These are phyloP conservation scores for Cercospora berteroae DNA, from an alignment of 2,329 filamentous ascomycete genomes.

Conservation along the genomic window DNA sequence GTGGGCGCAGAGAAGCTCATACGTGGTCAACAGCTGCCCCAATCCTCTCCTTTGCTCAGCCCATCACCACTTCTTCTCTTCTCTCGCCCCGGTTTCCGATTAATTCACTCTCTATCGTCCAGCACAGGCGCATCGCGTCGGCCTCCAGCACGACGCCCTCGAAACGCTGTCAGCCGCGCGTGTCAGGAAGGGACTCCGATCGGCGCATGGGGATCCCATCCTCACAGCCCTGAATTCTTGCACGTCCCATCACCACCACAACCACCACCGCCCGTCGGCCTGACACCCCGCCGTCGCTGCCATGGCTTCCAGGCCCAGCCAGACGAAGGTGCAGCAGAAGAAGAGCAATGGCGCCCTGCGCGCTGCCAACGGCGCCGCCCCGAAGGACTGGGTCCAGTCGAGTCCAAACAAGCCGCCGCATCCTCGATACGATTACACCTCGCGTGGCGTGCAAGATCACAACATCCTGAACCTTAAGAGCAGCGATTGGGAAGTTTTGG, in stretches of 20 bases:
- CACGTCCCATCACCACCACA: neutral
- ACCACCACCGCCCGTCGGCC: neutral
- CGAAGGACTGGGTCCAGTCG: constrained; percentile 26
- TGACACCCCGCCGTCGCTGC: neutral
- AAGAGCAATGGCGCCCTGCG: constrained; percentile 15
- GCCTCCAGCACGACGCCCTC: constrained; percentile 3
- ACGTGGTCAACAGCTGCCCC: neutral
- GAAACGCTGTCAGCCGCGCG: neutral
- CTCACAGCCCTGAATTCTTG: neutral
- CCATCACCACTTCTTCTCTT: neutral
- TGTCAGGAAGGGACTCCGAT: neutral
- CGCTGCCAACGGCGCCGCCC: constrained; percentile 20
- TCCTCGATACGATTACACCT: constrained; percentile 60
- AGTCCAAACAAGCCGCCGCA: constrained; percentile 38
- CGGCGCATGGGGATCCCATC: constrained; percentile 4
- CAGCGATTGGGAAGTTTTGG: constrained; percentile 77
- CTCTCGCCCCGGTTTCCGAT: neutral
- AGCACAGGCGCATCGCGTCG: neutral
- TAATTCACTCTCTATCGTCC: neutral
- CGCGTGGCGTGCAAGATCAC: constrained; percentile 79
- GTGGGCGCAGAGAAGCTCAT: neutral
- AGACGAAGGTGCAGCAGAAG: constrained; percentile 19
- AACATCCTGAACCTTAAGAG: constrained; percentile 84
- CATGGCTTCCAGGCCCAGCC: constrained; percentile 26
- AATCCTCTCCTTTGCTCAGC: constrained; percentile 1